Base-by-base conservation (phyloP, 208 protist genomes). In the Trypanosoma rangeli region DNA sequence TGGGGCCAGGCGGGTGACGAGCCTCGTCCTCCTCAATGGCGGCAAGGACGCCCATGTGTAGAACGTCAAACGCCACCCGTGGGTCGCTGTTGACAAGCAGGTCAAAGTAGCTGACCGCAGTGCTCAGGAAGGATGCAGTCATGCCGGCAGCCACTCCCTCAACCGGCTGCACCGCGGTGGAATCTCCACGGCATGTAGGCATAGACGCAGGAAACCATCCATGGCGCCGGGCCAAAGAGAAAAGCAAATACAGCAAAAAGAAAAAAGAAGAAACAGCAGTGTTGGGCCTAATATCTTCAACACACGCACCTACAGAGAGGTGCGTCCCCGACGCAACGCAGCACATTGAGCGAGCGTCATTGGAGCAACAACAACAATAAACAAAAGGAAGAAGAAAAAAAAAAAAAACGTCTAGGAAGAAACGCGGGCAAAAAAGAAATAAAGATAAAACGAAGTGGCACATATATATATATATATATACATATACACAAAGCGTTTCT, bases 81-180 rank as follows among this genome's bases (percentile, higher is more conserved):
- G 89, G 89, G 57, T 94, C 89, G 52, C 79, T 89, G 74, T 87
- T 84, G 48, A 89, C 68, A 39, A 94, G 74, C 2, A 82, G 64
- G 3, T 62, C 54, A 62, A 86, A 82, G 65, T 84, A 94, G 55
- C 79, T 74, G 24, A 29, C 46, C 58, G 26, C 18, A 48, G 68
- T 20, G 61, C 68, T 15, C 16, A 12, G 20, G 37, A 26, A 5
- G 16, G 57, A 42, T 24, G 64, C 33, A 50, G 24, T 64, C 60
- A 64, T 64, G 42, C 49, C 10, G 26, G 24, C 33, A 37, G 29
- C 7, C 44, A 5, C 44, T 18, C 39, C 9, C 39, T 26, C 20
- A 4, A 18, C n/a, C n/a, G 24, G 35, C 24, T 16, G 8, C 42
- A 16, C 42, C 15, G 42, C 15, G 12, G 42, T 46, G 33, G 33